Evolutionary conservation across 1,139 yeast genomes (phyloP).

Genomic region (Hemisphaericaspora xylofermentans): DNA sequence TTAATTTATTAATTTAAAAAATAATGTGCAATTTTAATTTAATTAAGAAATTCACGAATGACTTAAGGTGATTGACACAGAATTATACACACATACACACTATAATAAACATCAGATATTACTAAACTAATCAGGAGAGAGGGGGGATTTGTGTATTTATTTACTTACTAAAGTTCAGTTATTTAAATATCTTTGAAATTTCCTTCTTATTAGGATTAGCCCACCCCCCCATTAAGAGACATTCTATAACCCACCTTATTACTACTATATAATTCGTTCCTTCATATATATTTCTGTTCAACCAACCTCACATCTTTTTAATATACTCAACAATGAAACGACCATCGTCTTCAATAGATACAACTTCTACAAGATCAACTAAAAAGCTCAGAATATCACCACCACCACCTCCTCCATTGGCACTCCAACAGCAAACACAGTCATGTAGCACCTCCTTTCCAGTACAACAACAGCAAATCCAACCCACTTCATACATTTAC

Average conservation of each 20-base stretch:
- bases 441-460: no score
- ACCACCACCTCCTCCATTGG: background rate
- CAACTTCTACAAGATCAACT: conserved; percentile 4
- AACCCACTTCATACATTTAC: background rate
- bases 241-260: no score
- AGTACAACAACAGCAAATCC: background rate
- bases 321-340: conserved; percentile 9
- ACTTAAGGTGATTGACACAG: no score
- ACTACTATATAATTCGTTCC: no score
- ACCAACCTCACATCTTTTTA: background rate
- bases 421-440: background rate
- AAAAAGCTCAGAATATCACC: background rate
- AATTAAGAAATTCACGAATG: no score
- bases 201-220: background rate
- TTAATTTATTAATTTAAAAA: no score
- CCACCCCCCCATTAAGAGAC: background rate
- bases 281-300: no score
- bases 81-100: no score
- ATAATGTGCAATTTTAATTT: no score
- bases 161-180: background rate
- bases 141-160: background rate
- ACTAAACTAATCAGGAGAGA: no score
- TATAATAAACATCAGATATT: background rate
- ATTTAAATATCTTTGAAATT: background rate
- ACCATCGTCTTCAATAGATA: conserved; percentile 4